phyloP scores from a whole-genome alignment of 2,329 filamentous ascomycete species.

The Aspergillus glaucus region DNA sequence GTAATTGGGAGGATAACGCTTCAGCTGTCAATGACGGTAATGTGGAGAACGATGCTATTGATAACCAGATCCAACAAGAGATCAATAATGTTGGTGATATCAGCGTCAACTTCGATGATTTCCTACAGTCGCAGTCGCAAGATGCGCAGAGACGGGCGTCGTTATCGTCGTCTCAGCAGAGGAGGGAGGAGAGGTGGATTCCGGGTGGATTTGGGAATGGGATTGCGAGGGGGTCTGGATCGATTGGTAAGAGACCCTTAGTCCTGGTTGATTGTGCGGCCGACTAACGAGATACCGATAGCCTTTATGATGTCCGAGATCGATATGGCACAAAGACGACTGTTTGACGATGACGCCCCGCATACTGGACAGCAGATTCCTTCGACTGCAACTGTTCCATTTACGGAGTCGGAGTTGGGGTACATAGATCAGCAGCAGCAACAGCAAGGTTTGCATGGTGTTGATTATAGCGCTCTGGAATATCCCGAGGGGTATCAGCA shows the following conservation, averaged over 20 bases:
- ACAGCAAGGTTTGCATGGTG: neutral
- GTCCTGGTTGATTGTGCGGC: neutral
- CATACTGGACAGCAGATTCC: constrained; percentile 6
- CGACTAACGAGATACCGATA: constrained; percentile 5
- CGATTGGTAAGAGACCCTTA: constrained; percentile 22
- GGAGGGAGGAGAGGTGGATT: constrained; percentile 31
- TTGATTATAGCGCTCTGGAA: neutral
- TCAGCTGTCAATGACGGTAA: neutral
- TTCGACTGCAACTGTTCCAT: constrained; percentile 7
- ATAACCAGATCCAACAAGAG: neutral
- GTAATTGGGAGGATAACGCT: neutral
- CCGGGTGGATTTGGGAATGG: constrained; percentile 20
- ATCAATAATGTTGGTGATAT: constrained; percentile 14
- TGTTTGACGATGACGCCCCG: constrained; percentile 23
- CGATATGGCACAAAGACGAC: constrained; percentile 24
- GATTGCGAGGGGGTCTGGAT: constrained; percentile 5
- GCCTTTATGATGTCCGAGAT: constrained; percentile 31
- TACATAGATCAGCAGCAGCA: neutral
- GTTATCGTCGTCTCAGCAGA: constrained; percentile 27
- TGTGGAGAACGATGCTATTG: neutral
- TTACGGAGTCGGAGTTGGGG: neutral
- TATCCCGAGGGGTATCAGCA: too few species aligned
- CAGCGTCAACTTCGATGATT: constrained; percentile 33
- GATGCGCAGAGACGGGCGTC: constrained; percentile 7
- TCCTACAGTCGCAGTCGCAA: constrained; percentile 24